Base-by-base conservation (phyloP, 192 early-diverging fungal genomes). In the Helicostylum pulchrum region DNA sequence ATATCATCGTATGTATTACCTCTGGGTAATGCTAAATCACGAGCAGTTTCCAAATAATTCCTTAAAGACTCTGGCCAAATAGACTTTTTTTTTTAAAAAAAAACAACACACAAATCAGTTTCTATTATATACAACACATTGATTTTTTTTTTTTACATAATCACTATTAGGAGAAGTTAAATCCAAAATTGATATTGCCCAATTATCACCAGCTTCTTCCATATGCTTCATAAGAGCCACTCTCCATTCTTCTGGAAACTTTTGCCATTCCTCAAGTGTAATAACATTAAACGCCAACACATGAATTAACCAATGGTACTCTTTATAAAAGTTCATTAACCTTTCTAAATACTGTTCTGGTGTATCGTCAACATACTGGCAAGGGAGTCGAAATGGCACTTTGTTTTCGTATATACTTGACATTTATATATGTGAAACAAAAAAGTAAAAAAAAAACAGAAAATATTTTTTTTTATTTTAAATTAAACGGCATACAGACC, bases 1-100 rank as follows among this genome's bases (percentile, higher is more conserved):
- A 26, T 26, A 26, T 26, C 26, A 26, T 26, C 26, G 0, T 26
- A 58, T 23, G 21, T 61, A 64, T 63, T 42, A 59, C 57, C 62
- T 9, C 73, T 62, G 15, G 71, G 68, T 21, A 80, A 68, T 2
- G 76, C 65, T 1, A 70, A 56, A n/a, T 44, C 42, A 23, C 70
- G 66, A 32, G 73, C 63, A 49, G 66, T 61, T 12, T 54, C 11
- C 12, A 78, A 62, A 68, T 73, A 81, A 0, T 61, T 68, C 44
- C 76, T 68, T 7, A 81, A 43, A 0, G 77, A 74, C 11, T 78
- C 71, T 48, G 79, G 79, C 79, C 79, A 81, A 21, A 19, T 39
- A 46, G 49, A 30, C 58, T 73, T 15, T 2, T 2, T 26, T n/a
- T n/a, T n/a, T n/a, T n/a, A n/a, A n/a, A n/a, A n/a, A 20, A 51